Base-by-base conservation (phyloP, 2,329 filamentous ascomycete species). In the Pseudogymnoascus sp. region DNA sequence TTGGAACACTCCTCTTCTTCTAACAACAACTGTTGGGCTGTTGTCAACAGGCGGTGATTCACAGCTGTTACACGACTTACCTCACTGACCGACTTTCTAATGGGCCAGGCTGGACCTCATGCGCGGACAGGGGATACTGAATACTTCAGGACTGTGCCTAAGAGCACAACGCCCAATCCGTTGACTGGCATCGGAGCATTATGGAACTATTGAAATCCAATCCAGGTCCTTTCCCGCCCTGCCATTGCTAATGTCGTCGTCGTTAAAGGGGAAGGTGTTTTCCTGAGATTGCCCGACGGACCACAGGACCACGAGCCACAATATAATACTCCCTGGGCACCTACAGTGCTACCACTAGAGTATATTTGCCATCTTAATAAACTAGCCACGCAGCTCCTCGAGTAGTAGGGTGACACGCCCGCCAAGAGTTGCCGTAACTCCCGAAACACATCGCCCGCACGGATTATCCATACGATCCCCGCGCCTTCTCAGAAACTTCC, bases 151-250 rank as follows among this genome's bases (percentile, higher is more conserved):
- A 56, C 33, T 56, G 50, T 56, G 50, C 50, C 50, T 35, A 35
- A 56, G 50, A 21, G 28, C 11, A 56, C 28, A 18, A 33, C 16
- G 28, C 50, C 50, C 50, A 56, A 56, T 56, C 50, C 50, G 12
- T 56, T 35, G 28, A 56, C 50, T 35, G 50, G 50, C 50, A 56
- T 28, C 28, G 16, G 28, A 12, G 18, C 11, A 1, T 33, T 56
- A 56, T 56, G 50, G 50, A 56, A 56, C 50, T 56, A 56, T 56
- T 8, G 50, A 56, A 56, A 56, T 21, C 50, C n/a, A 35, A 56
- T 56, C 28, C 14, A 33, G 50, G 25, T 14, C 28, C 6, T 18
- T 35, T 35, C 50, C 50, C 50, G 50, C 50, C 50, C 28, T 35
- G 28, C 28, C n/a, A 33, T 56, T n/a, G 6, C 28, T 25, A 33